phyloP scores from a whole-genome alignment of 257 asterid species.

The Nicotiana attenuata region DNA sequence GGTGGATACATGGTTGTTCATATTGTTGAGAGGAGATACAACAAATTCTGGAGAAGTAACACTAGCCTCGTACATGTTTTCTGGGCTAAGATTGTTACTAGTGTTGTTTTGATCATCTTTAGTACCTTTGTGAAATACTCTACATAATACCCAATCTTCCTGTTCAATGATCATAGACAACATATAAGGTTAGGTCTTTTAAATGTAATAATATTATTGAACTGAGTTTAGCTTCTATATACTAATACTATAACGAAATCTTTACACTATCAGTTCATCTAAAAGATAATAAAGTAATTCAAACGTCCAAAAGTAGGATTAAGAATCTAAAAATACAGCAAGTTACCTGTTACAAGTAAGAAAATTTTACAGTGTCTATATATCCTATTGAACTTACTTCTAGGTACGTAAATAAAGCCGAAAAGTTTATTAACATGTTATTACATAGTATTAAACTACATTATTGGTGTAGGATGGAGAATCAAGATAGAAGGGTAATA shows the following conservation, averaged over 20 bases:
- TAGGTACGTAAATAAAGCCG: too few species aligned
- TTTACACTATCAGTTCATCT: background rate
- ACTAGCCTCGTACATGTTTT: slow-evolving; percentile 12
- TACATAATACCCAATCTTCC: slow-evolving; percentile 89
- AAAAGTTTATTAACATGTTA: too few species aligned
- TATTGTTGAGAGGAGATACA: slow-evolving; percentile 21
- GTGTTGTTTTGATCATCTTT: slow-evolving; percentile 34
- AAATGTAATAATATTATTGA: background rate
- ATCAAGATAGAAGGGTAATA: too few species aligned
- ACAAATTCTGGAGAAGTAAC: background rate
- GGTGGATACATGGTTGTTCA: background rate
- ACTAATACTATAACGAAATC: background rate
- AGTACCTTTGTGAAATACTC: slow-evolving; percentile 60
- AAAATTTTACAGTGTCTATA: background rate
- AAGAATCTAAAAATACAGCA: background rate
- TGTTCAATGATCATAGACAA: slow-evolving; percentile 15
- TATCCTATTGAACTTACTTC: too few species aligned
- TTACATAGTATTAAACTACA: too few species aligned
- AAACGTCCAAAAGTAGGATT: background rate
- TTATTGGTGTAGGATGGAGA: too few species aligned
- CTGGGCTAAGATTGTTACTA: slow-evolving; percentile 15
- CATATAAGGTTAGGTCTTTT: background rate
- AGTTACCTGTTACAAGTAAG: background rate
- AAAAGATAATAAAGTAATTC: background rate
- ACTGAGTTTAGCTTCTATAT: background rate